These are phyloP conservation scores for Paragyromitra xinjiangensis DNA, from an alignment of 495 filamentous ascomycete genomes.

Conservation along the genomic window DNA sequence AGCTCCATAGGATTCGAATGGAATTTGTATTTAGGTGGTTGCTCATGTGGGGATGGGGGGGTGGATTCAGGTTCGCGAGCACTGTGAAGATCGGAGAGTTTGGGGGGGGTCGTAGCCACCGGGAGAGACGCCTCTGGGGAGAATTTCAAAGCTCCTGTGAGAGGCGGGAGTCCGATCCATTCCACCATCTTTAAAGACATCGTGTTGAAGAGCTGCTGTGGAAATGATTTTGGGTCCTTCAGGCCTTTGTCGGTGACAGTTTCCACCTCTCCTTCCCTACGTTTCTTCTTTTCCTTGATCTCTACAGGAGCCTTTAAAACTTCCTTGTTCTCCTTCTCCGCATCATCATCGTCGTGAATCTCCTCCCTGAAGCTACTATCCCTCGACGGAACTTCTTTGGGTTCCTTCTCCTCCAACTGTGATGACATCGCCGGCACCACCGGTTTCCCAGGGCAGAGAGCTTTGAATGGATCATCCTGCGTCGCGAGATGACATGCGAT, in stretches of 20 bases:
- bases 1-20: slow-evolving; percentile 52
- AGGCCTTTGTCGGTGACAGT: slow-evolving; percentile 55
- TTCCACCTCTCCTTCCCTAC: slow-evolving; percentile 63
- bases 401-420: slow-evolving; percentile 39
- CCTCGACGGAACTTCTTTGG: slow-evolving; percentile 33
- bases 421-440: slow-evolving; percentile 59
- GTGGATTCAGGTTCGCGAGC: slow-evolving; percentile 40
- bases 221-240: slow-evolving; percentile 87
- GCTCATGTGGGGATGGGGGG: slow-evolving; percentile 54
- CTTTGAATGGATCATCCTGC: slow-evolving; percentile 77
- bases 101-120: slow-evolving; percentile 20
- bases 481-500: slow-evolving; percentile 81
- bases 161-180: slow-evolving; percentile 63
- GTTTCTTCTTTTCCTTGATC: slow-evolving; percentile 20
- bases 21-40: slow-evolving; percentile 50
- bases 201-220: slow-evolving; percentile 82
- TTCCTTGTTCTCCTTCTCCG: slow-evolving; percentile 44
- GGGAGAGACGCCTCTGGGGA: slow-evolving; percentile 33
- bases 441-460: slow-evolving; percentile 69
- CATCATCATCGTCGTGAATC: slow-evolving; percentile 39
- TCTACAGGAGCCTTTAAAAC: neutral
- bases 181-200: slow-evolving; percentile 80
- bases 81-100: slow-evolving; percentile 23
- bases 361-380: slow-evolving; percentile 44
- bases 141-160: slow-evolving; percentile 51